Evolutionary conservation across 2,329 filamentous ascomycete species (phyloP), one percentile per base, ranked within the genome.

Genomic region (Diplodia seriata): DNA sequence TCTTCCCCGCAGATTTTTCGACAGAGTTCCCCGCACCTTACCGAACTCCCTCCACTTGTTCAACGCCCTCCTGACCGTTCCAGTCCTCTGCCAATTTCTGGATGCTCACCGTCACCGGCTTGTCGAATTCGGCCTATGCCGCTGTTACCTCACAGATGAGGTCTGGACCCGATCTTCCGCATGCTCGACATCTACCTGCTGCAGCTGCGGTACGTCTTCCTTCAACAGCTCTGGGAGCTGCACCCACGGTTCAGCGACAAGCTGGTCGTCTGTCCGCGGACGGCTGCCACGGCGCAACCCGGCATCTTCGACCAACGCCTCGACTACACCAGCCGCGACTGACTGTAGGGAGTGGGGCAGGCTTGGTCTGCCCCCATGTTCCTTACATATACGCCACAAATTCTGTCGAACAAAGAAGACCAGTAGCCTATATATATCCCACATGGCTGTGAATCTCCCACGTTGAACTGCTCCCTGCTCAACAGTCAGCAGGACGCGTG

Each of bases 181-280:
- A 43, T 57, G 20, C 7, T 26, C 9, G 7, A 15, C 18, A 12
- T n/a, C 7, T 43, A 29, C n/a, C 20, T 57, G 6, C 55, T 23
- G 2, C 36, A n/a, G 12, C 55, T 57, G 4, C 31, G 26, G 11
- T 2, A 1, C 12, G 55, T 9, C 12, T 43, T n/a, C 36, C 15
- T 43, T 4, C 36, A 57, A 36, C 33, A 43, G 55, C 55, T 40
- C 4, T 54, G 51, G 51, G 51, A 54, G 51, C 26, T 54, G 14
- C 26, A 54, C 26, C 51, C 26, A 3, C 26, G 7, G 14, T 26
- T 54, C 3, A 4, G 11, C 0, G 12, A 31, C 51, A 54, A 54
- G 26, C 5, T 54, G 3, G 2, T 26, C 26, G 26, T 26, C 26
- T 26, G 26, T 26, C 26, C 4, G 26, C 26, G 26, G 26, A 26